Evolutionary conservation across 768 basidiomycete species (phyloP).

Genomic region (Pisolithus albus): DNA sequence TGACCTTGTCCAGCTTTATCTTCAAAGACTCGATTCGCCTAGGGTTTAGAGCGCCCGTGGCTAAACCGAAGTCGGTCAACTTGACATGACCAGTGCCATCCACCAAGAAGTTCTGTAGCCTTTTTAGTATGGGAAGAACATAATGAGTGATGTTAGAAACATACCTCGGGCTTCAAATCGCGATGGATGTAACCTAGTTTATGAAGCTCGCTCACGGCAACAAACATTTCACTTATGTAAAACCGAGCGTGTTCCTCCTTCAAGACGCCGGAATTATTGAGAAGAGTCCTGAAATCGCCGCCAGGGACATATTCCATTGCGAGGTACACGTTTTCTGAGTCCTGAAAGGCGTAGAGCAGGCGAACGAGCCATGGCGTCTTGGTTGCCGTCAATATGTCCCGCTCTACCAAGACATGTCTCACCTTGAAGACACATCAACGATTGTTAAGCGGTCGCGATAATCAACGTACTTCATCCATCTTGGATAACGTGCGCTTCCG

Average conservation of each 20-base stretch:
- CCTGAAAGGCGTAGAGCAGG: constrained; percentile 95
- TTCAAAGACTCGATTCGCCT: constrained; percentile 91
- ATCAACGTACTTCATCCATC: constrained; percentile 85
- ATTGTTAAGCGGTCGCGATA: background rate
- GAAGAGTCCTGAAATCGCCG: constrained; percentile 93
- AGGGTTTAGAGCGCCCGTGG: constrained; percentile 93
- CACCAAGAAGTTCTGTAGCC: constrained; percentile 84
- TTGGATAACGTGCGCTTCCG: constrained; percentile 88
- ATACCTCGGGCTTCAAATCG: constrained; percentile 93
- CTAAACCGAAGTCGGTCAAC: constrained; percentile 94
- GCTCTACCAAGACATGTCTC: constrained; percentile 95
- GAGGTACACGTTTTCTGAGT: constrained; percentile 82
- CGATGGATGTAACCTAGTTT: constrained; percentile 98
- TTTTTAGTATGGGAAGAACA: background rate
- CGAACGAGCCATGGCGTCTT: constrained; percentile 97
- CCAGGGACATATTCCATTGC: constrained; percentile 99
- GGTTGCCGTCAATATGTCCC: constrained; percentile 95
- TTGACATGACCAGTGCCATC: constrained; percentile 96
- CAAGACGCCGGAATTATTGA: constrained; percentile 96
- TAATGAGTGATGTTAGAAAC: constrained; percentile 9
- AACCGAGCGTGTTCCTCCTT: constrained; percentile 96
- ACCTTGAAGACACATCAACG: constrained; percentile 43
- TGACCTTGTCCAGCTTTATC: constrained; percentile 95
- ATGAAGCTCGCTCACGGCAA: constrained; percentile 87
- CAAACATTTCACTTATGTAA: constrained; percentile 98